Evolutionary conservation across 805 yeast species (phyloP).

Genomic region (Dipodascus albidus): DNA sequence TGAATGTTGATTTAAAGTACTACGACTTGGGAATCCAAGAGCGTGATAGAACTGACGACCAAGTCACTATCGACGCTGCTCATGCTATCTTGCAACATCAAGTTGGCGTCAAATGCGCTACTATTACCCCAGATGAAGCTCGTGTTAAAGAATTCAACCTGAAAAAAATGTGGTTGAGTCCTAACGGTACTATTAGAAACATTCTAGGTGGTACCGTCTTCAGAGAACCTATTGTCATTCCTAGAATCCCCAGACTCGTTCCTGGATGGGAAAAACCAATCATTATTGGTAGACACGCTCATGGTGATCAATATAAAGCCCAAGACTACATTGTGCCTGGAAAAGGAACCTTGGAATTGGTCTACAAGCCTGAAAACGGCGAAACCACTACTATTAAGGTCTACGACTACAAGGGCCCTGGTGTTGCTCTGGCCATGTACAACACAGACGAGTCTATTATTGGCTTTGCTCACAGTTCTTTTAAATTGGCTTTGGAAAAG

Average conservation of each 20-base stretch:
- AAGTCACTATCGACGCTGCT: slow-evolving; percentile 85
- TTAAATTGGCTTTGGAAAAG: slow-evolving; percentile 73
- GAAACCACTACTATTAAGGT: slow-evolving; percentile 47
- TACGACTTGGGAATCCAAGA: slow-evolving; percentile 81
- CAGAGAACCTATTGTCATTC: slow-evolving; percentile 92
- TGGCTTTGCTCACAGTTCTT: slow-evolving; percentile 90
- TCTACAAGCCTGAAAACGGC: slow-evolving; percentile 61
- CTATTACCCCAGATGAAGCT: slow-evolving; percentile 91
- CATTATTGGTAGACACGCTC: slow-evolving; percentile 95
- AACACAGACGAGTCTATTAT: slow-evolving; percentile 84
- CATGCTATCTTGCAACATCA: slow-evolving; percentile 78
- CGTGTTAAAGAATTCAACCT: slow-evolving; percentile 83
- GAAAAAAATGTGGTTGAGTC: slow-evolving; percentile 96
- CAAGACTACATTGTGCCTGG: slow-evolving; percentile 71
- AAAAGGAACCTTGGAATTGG: slow-evolving; percentile 70
- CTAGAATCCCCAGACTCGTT: slow-evolving; percentile 74
- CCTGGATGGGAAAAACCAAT: slow-evolving; percentile 94
- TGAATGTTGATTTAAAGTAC: slow-evolving; percentile 81
- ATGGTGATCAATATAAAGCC: slow-evolving; percentile 94
- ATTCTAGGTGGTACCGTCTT: slow-evolving; percentile 93
- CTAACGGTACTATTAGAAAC: slow-evolving; percentile 95
- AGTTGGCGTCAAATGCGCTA: slow-evolving; percentile 95
- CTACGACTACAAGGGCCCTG: slow-evolving; percentile 56
- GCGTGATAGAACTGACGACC: slow-evolving; percentile 80
- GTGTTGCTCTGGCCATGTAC: slow-evolving; percentile 88